Evolutionary conservation across 768 basidiomycete genomes (phyloP), one percentile per base, ranked within the genome.

Genomic region (Tubosaeta sp.): DNA sequence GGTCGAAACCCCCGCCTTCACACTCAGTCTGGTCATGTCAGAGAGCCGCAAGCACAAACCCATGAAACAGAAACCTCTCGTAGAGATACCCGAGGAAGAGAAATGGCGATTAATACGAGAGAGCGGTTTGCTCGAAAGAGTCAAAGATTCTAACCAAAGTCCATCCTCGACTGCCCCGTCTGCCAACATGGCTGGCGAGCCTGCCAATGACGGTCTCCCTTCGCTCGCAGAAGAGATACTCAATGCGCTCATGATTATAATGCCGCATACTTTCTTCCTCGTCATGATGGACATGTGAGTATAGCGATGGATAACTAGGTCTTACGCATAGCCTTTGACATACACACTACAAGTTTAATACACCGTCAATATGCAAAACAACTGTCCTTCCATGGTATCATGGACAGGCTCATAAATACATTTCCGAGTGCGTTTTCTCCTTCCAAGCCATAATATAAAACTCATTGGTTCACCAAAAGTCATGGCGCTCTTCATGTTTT

Each of bases 271-370:
- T 3, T 91, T 84, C 63, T 71, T 91, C 46, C 74, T 91, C 35
- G 61, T 91, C 14, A 71, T 91, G 73, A 90, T 93, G 88, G 85
- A 91, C 63, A 87, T 92, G 91, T 93, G 64, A 61, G 88, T 72
- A 17, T 52, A 10, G 42, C 14, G 16, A 31, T 32, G 38, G 47
- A 33, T 51, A 45, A 52, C 46, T 3, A 3, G 22, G 22, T 22
- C 22, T 22, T 22, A 22, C 22, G 22, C 22, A 22, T 22, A 9
- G 22, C 16, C n/a, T 27, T 41, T 16, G 38, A 29, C 44, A 29
- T 47, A 48, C 17, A 48, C 47, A 3, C 42, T 17, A 29, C 49
- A 59, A 93, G 91, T 52, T 72, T 92, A 41, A 80, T 90, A 42
- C 88, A 88, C 61, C 81, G 80, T 46, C 91, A 93, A 67, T 93